Evolutionary conservation across 1,139 yeast genomes (phyloP).

Genomic region (Geotrichum restrictum): DNA sequence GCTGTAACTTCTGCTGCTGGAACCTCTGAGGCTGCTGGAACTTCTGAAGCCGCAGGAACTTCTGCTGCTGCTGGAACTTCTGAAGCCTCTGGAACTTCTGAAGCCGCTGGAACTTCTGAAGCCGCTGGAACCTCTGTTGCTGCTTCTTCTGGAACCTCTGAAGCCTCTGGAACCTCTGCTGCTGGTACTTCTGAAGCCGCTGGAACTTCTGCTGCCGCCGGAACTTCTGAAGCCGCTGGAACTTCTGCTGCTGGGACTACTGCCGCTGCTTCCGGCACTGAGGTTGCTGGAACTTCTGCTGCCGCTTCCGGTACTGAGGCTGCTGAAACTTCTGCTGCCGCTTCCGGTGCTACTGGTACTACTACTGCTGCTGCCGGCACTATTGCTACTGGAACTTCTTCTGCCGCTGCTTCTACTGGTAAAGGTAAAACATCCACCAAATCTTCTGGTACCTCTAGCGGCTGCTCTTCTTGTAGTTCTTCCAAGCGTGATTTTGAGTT

Average conservation of each 20-base stretch:
- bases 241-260: not conserved
- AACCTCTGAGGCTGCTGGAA: not conserved
- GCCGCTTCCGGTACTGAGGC: not conserved
- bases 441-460: not conserved
- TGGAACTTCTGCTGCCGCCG: not conserved
- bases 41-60: not conserved
- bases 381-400: not conserved
- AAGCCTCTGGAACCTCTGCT: not conserved
- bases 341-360: not conserved
- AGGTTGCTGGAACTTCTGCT: not conserved
- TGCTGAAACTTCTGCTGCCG: constrained; percentile 1
- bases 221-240: not conserved
- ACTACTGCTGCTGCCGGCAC: not conserved
- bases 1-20: not conserved
- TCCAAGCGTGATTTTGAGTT: not conserved
- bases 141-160: not conserved
- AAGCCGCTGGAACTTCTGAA: constrained; percentile 3
- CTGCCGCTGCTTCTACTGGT: not conserved
- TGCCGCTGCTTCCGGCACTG: not conserved
- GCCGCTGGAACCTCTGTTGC: not conserved
- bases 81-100: constrained; percentile 2
- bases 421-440: too few species aligned
- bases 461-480: not conserved
- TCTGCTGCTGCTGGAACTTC: not conserved
- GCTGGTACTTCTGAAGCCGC: constrained; percentile 1